Evolutionary conservation across 257 asterid species (phyloP).

Genomic region (Gardenia jasminoides): DNA sequence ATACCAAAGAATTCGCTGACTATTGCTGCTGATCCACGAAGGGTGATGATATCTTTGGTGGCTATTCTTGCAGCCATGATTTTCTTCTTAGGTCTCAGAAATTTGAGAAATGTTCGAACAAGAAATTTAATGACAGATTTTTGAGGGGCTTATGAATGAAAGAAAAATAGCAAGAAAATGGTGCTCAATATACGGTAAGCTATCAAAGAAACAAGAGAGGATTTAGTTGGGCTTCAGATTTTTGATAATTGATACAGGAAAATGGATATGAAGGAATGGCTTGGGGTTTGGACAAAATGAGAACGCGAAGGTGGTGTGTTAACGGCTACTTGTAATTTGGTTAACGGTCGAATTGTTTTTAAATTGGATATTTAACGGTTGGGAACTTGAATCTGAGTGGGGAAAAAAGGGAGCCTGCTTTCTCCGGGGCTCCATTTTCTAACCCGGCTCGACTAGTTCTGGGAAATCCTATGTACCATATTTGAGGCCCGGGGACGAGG

Average conservation of each 20-base stretch:
- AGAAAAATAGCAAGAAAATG: neutral
- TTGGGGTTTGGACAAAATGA: conserved; percentile 1
- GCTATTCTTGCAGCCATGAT: conserved; percentile 74
- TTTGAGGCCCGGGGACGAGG: too few species aligned
- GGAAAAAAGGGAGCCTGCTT: neutral
- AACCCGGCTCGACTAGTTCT: neutral
- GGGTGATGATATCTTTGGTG: conserved; percentile 81
- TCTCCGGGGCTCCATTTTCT: neutral
- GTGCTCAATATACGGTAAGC: neutral
- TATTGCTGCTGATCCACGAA: conserved; percentile 92
- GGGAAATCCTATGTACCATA: too few species aligned
- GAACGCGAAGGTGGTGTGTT: neutral
- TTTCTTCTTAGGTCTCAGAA: neutral
- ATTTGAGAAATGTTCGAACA: neutral
- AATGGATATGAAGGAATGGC: neutral
- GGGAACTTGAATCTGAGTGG: neutral
- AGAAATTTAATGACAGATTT: neutral
- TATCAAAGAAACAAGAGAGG: neutral
- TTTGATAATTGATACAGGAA: neutral
- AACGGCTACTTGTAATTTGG: conserved; percentile 17
- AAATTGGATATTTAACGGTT: neutral
- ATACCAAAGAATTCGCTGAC: conserved; percentile 89
- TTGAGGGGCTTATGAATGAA: neutral
- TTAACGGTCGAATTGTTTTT: conserved; percentile 18
- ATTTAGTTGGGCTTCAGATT: neutral